phyloP scores from a whole-genome alignment of 345 rosid species.

The Citrus maxima region DNA sequence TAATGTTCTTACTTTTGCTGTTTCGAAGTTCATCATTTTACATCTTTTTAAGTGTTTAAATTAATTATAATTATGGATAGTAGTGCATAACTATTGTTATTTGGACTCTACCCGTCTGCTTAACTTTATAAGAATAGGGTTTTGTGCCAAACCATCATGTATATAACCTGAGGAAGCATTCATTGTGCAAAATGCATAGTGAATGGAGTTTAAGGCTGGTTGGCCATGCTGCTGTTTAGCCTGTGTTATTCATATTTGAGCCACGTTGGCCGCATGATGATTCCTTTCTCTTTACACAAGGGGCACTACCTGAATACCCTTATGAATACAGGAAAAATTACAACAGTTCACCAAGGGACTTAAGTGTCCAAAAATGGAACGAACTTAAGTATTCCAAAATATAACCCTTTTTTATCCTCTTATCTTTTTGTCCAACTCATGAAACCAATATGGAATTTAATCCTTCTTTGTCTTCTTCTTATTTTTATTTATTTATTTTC shows the following conservation, averaged over 20 bases:
- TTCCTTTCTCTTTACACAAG: neutral
- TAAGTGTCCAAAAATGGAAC: neutral
- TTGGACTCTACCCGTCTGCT: neutral
- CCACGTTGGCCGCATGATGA: neutral
- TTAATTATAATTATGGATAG: neutral
- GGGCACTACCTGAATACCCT: neutral
- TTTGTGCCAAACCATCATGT: neutral
- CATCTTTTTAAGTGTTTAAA: neutral
- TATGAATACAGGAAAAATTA: neutral
- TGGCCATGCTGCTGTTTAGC: neutral
- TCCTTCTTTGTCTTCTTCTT: neutral
- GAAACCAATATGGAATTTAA: neutral
- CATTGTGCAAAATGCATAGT: neutral
- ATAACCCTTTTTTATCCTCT: neutral
- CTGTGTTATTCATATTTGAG: neutral
- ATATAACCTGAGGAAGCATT: neutral
- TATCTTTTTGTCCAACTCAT: neutral
- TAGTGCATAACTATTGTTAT: neutral
- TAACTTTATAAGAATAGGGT: neutral
- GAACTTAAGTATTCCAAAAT: neutral
- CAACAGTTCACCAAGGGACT: neutral
- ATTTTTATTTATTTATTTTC: neutral
- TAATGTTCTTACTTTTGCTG: slow-evolving; percentile 35
- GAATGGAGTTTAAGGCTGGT: neutral
- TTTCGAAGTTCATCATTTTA: neutral